Conservation (phyloP, 495 filamentous ascomycete species). For the Trichoderma orchidacearum region DNA sequence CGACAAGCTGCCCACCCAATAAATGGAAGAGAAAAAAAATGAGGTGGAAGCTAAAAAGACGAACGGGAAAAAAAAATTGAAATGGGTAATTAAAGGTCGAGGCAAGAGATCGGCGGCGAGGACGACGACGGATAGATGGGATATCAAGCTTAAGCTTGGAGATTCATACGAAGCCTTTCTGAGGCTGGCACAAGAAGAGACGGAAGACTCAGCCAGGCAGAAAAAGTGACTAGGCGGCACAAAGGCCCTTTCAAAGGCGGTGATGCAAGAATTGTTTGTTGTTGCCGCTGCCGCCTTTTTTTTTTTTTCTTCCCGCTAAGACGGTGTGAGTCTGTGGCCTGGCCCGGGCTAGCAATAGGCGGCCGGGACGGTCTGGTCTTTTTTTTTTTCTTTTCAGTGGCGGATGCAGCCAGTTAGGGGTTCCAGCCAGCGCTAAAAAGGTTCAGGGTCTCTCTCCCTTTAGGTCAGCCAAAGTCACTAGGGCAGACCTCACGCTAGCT, state of each 20-base stretch:
- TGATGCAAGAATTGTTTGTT: neutral
- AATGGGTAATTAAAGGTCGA: neutral
- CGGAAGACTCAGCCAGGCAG: constrained; percentile 8
- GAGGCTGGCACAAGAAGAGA: neutral
- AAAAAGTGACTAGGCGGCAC: constrained; percentile 9
- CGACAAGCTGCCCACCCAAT: neutral
- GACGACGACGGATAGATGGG: neutral
- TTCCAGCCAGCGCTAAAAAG: too few species aligned
- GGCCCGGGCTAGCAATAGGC: too few species aligned
- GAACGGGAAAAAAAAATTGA: constrained; percentile 20
- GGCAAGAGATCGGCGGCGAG: neutral
- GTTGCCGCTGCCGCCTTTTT: too few species aligned
- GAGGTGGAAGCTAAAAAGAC: constrained; percentile 8
- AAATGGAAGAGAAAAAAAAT: neutral
- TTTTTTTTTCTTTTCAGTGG: too few species aligned
- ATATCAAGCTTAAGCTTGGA: too few species aligned
- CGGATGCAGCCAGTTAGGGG: too few species aligned
- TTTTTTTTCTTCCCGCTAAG: neutral
- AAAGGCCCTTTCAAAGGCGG: too few species aligned
- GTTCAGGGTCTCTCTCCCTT: too few species aligned
- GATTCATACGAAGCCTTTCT: neutral
- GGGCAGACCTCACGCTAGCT: too few species aligned
- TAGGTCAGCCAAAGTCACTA: too few species aligned
- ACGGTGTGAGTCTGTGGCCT: too few species aligned
- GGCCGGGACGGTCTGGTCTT: too few species aligned